Evolutionary conservation across 257 asterid species (phyloP).

Genomic region (Ajuga chamaepitys): DNA sequence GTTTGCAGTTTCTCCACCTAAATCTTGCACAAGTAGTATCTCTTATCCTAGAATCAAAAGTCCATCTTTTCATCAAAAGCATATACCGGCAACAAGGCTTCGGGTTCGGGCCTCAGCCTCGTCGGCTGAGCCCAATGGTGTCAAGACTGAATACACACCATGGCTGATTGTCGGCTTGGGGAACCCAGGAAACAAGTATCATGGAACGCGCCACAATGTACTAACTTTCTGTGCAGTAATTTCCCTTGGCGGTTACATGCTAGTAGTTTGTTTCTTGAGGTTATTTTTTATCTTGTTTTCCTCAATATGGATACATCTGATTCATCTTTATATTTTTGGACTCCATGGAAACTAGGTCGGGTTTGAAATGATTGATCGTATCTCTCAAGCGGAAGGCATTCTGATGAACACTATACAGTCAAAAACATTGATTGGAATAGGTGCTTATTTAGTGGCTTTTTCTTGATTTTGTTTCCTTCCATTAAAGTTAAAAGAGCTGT

Average conservation of each 20-base stretch:
- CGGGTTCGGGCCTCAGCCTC: constrained; percentile 58
- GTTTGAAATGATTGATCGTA: constrained; percentile 83
- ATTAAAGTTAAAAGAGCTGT: neutral
- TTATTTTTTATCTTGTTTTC: neutral
- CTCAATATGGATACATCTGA: neutral
- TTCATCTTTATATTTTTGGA: neutral
- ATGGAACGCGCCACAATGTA: constrained; percentile 99
- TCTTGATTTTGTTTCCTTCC: neutral
- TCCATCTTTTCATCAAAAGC: constrained; percentile 32
- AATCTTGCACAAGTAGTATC: constrained; percentile 23
- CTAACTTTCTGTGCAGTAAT: neutral
- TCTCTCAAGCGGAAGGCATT: constrained; percentile 73
- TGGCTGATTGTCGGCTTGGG: constrained; percentile 99
- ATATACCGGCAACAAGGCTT: constrained; percentile 31
- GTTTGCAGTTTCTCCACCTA: constrained; percentile 44
- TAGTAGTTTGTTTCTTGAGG: constrained; percentile 4
- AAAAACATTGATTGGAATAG: constrained; percentile 87
- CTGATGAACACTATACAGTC: constrained; percentile 88
- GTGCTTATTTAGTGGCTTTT: constrained; percentile 26
- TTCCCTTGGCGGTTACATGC: neutral
- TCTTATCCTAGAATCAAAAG: constrained; percentile 32
- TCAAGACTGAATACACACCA: constrained; percentile 77
- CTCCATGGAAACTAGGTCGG: constrained; percentile 53
- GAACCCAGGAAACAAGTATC: constrained; percentile 91
- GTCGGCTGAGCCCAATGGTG: constrained; percentile 40